Conservation (phyloP, 1,139 yeast genomes). For the Yamadazyma sp. region DNA sequence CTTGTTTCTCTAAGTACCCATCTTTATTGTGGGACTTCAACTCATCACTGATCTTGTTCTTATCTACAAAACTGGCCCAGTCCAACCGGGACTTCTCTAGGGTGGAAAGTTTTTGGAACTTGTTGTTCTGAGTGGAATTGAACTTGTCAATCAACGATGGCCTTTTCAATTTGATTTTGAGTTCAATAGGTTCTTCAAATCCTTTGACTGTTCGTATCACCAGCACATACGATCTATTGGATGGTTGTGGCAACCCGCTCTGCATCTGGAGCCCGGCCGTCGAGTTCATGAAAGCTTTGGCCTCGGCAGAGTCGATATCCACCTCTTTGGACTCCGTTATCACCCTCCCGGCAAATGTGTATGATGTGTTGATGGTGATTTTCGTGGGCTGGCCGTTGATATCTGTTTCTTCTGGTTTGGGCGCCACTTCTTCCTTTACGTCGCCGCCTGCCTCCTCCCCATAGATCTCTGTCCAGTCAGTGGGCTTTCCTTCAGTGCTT, state of each 20-base stretch:
- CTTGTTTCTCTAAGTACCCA: slow-evolving; percentile 90
- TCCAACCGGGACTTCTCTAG: slow-evolving; percentile 89
- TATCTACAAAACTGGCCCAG: slow-evolving; percentile 94
- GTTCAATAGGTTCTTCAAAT: slow-evolving; percentile 28
- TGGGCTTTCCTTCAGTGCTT: slow-evolving; percentile 40
- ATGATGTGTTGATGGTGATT: slow-evolving; percentile 72
- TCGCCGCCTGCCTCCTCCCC: slow-evolving; percentile 31
- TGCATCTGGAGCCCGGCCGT: slow-evolving; percentile 21
- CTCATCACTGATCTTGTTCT: slow-evolving; percentile 81
- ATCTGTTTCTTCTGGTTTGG: slow-evolving; percentile 8
- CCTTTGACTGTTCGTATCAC: slow-evolving; percentile 40
- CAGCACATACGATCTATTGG: slow-evolving; percentile 31
- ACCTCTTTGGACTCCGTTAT: slow-evolving; percentile 78
- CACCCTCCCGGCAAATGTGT: slow-evolving; percentile 87
- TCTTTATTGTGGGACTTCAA: slow-evolving; percentile 72
- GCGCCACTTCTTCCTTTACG: slow-evolving; percentile 19
- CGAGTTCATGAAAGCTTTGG: slow-evolving; percentile 72
- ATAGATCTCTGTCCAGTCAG: slow-evolving; percentile 8
- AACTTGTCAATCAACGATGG: slow-evolving; percentile 73
- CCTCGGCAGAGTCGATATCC: slow-evolving; percentile 78
- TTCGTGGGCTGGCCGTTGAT: slow-evolving; percentile 24
- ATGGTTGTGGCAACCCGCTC: slow-evolving; percentile 8
- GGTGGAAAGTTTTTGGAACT: slow-evolving; percentile 73
- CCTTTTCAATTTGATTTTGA: slow-evolving; percentile 55
- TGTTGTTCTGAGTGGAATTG: slow-evolving; percentile 30